Conservation (phyloP, 23 red algal species). For the Gracilaria vermiculophylla region DNA sequence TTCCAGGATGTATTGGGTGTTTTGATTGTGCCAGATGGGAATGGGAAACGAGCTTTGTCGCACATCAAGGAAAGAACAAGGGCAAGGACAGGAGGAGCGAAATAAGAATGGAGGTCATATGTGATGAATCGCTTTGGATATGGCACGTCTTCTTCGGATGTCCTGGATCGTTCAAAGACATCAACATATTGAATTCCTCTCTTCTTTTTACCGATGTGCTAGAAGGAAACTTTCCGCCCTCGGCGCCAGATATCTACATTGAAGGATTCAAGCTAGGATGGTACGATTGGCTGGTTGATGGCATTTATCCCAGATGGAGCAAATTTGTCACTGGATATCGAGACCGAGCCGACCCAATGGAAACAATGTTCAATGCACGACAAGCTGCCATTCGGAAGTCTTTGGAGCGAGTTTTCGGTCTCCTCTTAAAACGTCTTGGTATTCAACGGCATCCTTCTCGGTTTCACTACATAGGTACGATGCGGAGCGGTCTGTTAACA, state of each 20-base stretch:
- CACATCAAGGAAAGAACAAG: conserved; percentile 1
- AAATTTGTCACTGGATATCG: no score
- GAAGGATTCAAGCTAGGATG: neutral
- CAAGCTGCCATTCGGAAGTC: no score
- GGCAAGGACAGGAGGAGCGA: neutral
- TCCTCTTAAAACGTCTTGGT: no score
- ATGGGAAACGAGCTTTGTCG: neutral
- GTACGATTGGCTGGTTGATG: conserved; percentile 32
- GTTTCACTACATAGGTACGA: no score
- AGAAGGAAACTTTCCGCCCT: neutral
- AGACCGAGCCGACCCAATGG: no score
- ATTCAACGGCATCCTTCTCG: no score
- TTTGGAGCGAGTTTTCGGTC: no score
- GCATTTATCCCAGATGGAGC: conserved; percentile 56
- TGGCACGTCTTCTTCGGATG: conserved; percentile 37
- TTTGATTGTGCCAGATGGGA: conserved; percentile 41
- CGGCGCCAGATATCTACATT: neutral
- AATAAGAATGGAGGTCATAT: conserved; percentile 10
- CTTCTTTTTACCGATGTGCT: neutral
- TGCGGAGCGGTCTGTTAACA: no score
- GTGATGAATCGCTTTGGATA: conserved; percentile 36
- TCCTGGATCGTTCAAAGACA: conserved; percentile 36
- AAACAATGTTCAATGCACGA: no score
- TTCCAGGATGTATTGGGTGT: conserved; percentile 29
- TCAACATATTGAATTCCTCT: neutral